Evolutionary conservation across 768 basidiomycete genomes (phyloP), one percentile per base, ranked within the genome.

Genomic region (Lactarius akahatsu): DNA sequence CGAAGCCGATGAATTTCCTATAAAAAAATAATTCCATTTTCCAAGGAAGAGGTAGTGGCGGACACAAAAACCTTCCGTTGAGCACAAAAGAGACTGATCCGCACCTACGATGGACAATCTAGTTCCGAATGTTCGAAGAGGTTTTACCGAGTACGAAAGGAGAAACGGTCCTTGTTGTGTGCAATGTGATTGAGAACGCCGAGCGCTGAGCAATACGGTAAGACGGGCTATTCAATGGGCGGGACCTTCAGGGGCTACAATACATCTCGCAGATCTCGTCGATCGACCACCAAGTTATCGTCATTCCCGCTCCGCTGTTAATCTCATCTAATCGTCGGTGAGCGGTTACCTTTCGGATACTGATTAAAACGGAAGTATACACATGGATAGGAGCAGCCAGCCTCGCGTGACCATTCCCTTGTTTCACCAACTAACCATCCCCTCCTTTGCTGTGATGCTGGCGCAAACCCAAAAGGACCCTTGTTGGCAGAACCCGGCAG

Each of bases 251-350:
- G 50, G 50, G 50, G 50, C 26, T 52, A 20, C 43, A n/a, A 45
- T 15, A 52, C 50, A 23, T 23, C 50, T 28, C 23, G 50, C 26
- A 52, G 26, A 52, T 52, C 50, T 28, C 11, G 50, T 52, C 26
- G 50, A 52, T 52, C 50, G 26, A 52, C 50, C 11, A 26, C 50
- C 50, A 15, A 23, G 50, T 52, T 52, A 52, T 52, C 47, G 47
- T 50, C 50, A 52, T 52, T 52, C 50, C 50, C 50, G 50, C 11
- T 52, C 50, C 50, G 50, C 26, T 26, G 50, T 52, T 52, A 52
- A 52, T 52, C 50, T 26, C 50, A 52, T 52, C 50, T 52, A 52
- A 52, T 52, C 50, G 26, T 52, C 13, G 15, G 50, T 6, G 50
- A 50, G 50, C 23, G 4, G 50, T 15, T 26, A 4, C 23, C 13